A percentile compares a stretch with the other conserved stretches of the same genome.
These are phyloP conservation scores for Aristolochia californica DNA, from an alignment of 164 flowering plant genomes.

Conservation along the genomic window DNA sequence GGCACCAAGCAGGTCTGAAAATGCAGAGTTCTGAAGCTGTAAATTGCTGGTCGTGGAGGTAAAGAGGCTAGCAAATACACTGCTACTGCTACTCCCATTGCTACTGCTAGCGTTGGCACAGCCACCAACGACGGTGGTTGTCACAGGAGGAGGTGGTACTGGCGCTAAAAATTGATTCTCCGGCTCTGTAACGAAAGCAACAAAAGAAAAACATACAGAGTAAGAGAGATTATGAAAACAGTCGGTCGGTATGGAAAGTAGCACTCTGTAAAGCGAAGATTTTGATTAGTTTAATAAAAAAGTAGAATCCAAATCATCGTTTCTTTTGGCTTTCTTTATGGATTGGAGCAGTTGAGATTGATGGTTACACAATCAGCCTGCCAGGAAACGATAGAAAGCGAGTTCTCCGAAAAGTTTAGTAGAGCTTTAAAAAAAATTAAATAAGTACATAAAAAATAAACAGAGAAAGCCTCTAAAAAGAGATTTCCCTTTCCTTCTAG, in stretches of 20 bases:
- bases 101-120: conserved; percentile 8
- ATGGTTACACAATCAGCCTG: conserved; percentile 4
- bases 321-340: conserved; percentile 17
- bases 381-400: conserved; percentile 1
- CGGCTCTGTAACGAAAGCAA: conserved; percentile 20
- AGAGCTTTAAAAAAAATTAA: conserved; percentile 4
- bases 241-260: background rate
- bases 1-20: conserved; percentile 20
- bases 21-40: conserved; percentile 19
- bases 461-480: background rate
- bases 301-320: conserved; percentile 27
- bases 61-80: conserved; percentile 43
- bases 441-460: too few species aligned
- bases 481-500: conserved; percentile 1
- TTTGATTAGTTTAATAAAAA: conserved; percentile 1
- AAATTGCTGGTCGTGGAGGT: conserved; percentile 22
- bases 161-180: conserved; percentile 18
- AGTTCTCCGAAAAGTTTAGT: conserved; percentile 7
- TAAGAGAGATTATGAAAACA: background rate
- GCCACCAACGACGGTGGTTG: conserved; percentile 6
- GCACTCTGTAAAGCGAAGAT: background rate
- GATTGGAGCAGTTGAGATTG: conserved; percentile 9
- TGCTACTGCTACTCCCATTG: conserved; percentile 6
- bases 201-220: too few species aligned
- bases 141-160: conserved; percentile 10